Evolutionary conservation across 345 rosid species (phyloP), one percentile per base, ranked within the genome.

Genomic region (Boechera retrofracta): DNA sequence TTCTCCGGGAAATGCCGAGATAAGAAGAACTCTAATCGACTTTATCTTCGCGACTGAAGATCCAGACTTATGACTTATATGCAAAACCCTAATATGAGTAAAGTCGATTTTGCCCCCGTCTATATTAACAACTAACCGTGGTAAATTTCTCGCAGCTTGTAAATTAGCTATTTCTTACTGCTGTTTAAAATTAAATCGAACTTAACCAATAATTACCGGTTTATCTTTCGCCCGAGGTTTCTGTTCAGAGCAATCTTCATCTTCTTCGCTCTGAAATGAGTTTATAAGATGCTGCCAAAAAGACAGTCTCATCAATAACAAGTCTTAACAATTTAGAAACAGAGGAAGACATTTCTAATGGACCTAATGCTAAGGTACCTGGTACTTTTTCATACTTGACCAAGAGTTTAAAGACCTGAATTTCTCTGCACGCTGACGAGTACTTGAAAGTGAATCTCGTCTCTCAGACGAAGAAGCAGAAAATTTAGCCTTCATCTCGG

Each of bases 401-500:
- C 79, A 84, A 59, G 80, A 71, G 71, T 85, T 84, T 75, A 88
- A 85, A 57, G 86, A 83, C 79, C 87, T 80, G 60, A 87, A 80
- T 68, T 83, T 90, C 82, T 92, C 95, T 32, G 95, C 87, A 33
- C 76, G 88, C 39, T 44, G 81, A 36, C 61, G 81, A 38, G 78
- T 80, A 69, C 69, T 71, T 66, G 87, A 72, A 7, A 75, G 55
- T 2, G 89, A 82, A 79, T 83, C 84, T n/a, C 74, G 83, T 47
- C 81, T 77, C 36, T 74, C 74, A 10, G 86, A 61, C 10, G 66
- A 85, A 9, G 68, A 57, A 53, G 76, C 81, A n/a, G 86, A 83
- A 47, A 91, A 81, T 69, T 82, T 90, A 82, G 87, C 87, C 74
- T 86, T 87, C 90, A 94, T 82, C 86, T 92, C 97, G 56, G 81